Evolutionary conservation across 768 basidiomycete genomes (phyloP), one percentile per base, ranked within the genome.

Genomic region (Favolaschia claudopus): DNA sequence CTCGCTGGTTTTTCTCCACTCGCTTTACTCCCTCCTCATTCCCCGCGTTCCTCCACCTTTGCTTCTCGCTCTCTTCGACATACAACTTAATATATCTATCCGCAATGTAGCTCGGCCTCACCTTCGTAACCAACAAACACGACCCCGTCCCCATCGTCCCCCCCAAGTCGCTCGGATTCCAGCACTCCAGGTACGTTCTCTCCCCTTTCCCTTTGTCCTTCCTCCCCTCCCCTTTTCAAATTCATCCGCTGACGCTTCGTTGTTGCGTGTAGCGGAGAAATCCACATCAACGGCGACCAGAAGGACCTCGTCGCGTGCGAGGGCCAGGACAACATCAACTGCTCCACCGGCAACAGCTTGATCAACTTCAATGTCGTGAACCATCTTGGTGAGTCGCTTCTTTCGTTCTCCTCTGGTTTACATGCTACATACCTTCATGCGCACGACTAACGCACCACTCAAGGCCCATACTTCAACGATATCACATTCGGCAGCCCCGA

Each of bases 91-190:
- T n/a, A n/a, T n/a, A n/a, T n/a, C n/a, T n/a, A n/a, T n/a, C n/a
- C n/a, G n/a, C n/a, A n/a, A n/a, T n/a, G 20, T 25, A 74, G 72
- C 64, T 74, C 32, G 71, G 72, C 10, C 34, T 64, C 19, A 65
- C 72, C 7, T 69, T 76, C 58, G 67, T 70, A 9, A 76, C 77
- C 9, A 79, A 81, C 66, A 74, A 79, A 58, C 60, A 76, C 43
- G 81, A 82, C 69, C 75, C 76, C 2, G 73, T 82, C n/a, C 78
- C 80, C 0, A 66, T 43, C 33, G 65, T 81, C 22, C 78, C 79
- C 5, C 77, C 77, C 4, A 67, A 66, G 22, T 63, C 71, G 53
- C 48, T 80, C 7, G 72, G 68, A 12, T 82, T 76, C 69, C 69
- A 70, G 40, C 81, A 80, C 46, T 29, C 53, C 6, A n/a, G n/a